These are phyloP conservation scores for Ophiostoma australiae DNA, from an alignment of 2,329 filamentous ascomycete genomes.

Conservation along the genomic window DNA sequence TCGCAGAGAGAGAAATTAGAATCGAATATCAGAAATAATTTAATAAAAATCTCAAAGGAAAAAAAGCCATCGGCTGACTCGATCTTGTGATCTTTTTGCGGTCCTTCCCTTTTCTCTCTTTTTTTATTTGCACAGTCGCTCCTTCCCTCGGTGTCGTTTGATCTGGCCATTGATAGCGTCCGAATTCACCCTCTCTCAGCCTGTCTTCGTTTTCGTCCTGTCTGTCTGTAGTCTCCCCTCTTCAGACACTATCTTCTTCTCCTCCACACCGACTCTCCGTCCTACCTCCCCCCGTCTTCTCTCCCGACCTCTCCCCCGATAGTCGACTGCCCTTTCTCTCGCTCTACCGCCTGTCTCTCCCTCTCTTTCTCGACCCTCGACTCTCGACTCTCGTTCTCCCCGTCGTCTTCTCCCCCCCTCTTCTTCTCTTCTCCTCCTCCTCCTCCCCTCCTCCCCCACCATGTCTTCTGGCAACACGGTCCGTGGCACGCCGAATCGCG, in stretches of 20 bases:
- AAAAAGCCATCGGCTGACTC: background rate
- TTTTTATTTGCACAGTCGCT: background rate
- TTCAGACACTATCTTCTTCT: background rate
- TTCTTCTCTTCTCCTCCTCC: slow-evolving; percentile 12
- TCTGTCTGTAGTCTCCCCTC: background rate
- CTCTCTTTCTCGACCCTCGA: slow-evolving; percentile 1
- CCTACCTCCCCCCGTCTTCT: background rate
- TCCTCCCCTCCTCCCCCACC: slow-evolving; percentile 26
- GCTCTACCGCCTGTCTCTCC: background rate
- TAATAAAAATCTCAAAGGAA: background rate
- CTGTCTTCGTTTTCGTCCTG: slow-evolving; percentile 11
- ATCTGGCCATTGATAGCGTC: slow-evolving; percentile 14
- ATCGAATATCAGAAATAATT: background rate
- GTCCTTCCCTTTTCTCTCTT: background rate
- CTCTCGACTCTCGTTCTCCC: slow-evolving; percentile 12
- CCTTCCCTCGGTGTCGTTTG: slow-evolving; percentile 12
- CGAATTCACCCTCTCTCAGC: slow-evolving; percentile 14
- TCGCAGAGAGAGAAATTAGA: background rate
- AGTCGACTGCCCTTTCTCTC: slow-evolving; percentile 8
- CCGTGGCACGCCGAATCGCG: slow-evolving; percentile 64
- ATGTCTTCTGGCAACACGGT: slow-evolving; percentile 60
- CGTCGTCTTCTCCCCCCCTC: slow-evolving; percentile 8
- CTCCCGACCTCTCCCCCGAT: slow-evolving; percentile 7
- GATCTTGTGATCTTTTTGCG: background rate
- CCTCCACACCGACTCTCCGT: slow-evolving; percentile 12